phyloP scores from a whole-genome alignment of 2,329 filamentous ascomycete genomes.

The Cordyceps javanica region DNA sequence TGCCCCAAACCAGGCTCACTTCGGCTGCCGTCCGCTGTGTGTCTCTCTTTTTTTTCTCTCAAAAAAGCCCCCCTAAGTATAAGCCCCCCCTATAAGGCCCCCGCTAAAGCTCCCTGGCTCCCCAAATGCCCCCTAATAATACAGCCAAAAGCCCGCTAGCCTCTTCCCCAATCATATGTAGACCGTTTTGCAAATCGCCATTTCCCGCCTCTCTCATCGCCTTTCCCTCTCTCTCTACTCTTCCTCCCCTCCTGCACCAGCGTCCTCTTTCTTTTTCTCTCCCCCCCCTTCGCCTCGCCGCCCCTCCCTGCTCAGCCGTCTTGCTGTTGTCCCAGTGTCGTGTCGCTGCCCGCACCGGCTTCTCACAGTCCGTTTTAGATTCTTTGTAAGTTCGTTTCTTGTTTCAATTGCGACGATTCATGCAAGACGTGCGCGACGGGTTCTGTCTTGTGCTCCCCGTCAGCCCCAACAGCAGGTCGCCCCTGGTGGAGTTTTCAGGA shows the following conservation, averaged over 20 bases:
- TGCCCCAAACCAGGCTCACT: neutral
- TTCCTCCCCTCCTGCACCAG: slow-evolving; percentile 6
- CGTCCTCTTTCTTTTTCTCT: slow-evolving; percentile 1
- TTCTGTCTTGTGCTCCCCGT: slow-evolving; percentile 7
- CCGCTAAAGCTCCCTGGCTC: no score
- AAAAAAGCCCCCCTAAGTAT: neutral
- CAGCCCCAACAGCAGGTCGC: neutral
- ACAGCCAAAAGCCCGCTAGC: neutral
- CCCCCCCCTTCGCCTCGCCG: neutral
- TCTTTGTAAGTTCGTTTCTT: slow-evolving; percentile 5
- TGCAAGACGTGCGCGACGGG: slow-evolving; percentile 4
- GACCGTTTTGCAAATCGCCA: slow-evolving; percentile 10
- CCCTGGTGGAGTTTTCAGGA: slow-evolving; percentile 13
- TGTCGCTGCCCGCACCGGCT: slow-evolving; percentile 6
- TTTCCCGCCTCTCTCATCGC: slow-evolving; percentile 13
- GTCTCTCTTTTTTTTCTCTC: neutral
- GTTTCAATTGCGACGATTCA: slow-evolving; percentile 7
- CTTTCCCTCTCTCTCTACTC: slow-evolving; percentile 1
- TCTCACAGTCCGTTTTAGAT: neutral
- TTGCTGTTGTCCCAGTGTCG: slow-evolving; percentile 1
- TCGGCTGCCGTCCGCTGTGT: neutral
- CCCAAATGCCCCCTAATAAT: neutral
- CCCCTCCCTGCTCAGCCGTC: neutral
- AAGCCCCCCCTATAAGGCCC: no score
- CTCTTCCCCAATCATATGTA: slow-evolving; percentile 9